phyloP scores from a whole-genome alignment of 768 basidiomycete species.

The Trametopsis cervina region DNA sequence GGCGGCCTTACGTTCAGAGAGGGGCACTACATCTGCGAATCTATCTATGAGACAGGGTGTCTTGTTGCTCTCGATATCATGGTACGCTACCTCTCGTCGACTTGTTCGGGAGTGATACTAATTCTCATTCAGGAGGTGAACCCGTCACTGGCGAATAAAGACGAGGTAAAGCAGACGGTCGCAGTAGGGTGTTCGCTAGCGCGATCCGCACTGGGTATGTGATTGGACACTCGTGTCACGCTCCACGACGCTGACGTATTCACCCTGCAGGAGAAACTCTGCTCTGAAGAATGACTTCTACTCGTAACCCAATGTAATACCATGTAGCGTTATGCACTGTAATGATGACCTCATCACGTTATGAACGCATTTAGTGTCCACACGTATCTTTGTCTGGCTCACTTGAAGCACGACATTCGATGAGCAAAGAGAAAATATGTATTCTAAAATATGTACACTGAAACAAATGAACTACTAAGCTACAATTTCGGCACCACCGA shows the following conservation, averaged over 20 bases:
- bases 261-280: conserved; percentile 8
- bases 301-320: no score
- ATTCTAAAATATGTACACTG: no score
- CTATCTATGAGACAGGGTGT: conserved; percentile 85
- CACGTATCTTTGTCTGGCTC: no score
- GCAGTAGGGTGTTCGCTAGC: conserved; percentile 85
- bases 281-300: conserved; percentile 1
- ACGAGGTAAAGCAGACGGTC: conserved; percentile 79
- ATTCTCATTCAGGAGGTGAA: conserved; percentile 74
- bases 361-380: no score
- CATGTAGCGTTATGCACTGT: no score
- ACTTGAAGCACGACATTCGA: no score
- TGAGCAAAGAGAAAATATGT: no score
- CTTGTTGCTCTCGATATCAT: conserved; percentile 92
- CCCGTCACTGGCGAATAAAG: conserved; percentile 77
- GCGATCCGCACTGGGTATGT: conserved; percentile 71
- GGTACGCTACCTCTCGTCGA: conserved; percentile 35
- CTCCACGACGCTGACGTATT: not conserved
- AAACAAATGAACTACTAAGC: no score
- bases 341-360: no score
- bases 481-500: no score
- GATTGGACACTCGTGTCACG: not conserved
- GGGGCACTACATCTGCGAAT: conserved; percentile 97
- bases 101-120: no score
- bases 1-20: conserved; percentile 96